Conservation (phyloP, 1,284 basidiomycete genomes). For the Rhodofomes roseus region DNA sequence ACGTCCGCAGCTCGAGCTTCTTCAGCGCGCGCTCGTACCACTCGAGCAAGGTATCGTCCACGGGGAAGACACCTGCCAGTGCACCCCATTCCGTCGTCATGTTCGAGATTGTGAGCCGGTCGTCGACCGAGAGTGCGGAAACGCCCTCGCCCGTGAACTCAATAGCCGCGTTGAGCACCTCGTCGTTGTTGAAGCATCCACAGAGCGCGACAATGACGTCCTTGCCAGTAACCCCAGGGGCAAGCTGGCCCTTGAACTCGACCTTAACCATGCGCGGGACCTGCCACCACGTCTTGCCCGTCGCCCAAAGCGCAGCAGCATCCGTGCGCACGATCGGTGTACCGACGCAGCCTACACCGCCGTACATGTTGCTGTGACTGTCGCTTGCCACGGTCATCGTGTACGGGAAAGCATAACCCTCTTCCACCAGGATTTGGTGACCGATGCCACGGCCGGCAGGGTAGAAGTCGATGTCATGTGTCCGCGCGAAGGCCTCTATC, state of each 20-base stretch:
- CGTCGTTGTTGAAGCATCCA: constrained; percentile 95
- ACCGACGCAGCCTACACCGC: constrained; percentile 94
- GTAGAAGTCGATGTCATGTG: constrained; percentile 91
- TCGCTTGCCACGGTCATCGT: constrained; percentile 95
- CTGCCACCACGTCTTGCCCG: constrained; percentile 99
- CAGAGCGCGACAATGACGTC: constrained; percentile 98
- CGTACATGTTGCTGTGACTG: constrained; percentile 99
- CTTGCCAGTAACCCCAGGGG: constrained; percentile 94
- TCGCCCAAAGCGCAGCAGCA: constrained; percentile 96
- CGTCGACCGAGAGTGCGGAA: constrained; percentile 80
- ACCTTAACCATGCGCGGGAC: constrained; percentile 96
- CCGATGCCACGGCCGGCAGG: constrained; percentile 98
- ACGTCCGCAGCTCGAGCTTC: constrained; percentile 79
- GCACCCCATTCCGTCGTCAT: constrained; percentile 99
- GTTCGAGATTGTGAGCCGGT: constrained; percentile 92
- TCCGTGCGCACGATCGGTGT: constrained; percentile 95
- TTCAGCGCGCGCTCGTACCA: constrained; percentile 88
- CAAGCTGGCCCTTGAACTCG: constrained; percentile 80
- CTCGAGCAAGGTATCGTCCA: constrained; percentile 76
- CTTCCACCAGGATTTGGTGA: constrained; percentile 93
- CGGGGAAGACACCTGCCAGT: constrained; percentile 92
- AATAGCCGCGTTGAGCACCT: constrained; percentile 97
- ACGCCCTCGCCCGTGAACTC: constrained; percentile 97
- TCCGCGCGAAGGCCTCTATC: constrained; percentile 90
- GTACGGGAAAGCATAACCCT: constrained; percentile 94